Evolutionary conservation across 768 basidiomycete genomes (phyloP), one percentile per base, ranked within the genome.

Genomic region (Leccinum disarticulatum): DNA sequence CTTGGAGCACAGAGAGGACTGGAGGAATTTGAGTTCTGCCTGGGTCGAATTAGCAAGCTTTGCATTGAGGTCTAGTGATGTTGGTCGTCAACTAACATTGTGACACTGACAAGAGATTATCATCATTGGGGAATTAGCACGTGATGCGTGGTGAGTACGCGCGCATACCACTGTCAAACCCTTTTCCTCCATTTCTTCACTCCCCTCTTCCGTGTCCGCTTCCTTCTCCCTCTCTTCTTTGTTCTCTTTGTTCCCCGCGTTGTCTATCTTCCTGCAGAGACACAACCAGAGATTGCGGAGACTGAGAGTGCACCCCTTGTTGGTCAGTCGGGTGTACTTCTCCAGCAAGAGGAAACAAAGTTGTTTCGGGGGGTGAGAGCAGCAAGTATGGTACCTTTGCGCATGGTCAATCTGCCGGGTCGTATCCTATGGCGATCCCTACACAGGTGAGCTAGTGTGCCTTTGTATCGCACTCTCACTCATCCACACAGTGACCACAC

Each of bases 31-130:
- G 43, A 93, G 77, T 67, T 93, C 91, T 3, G 87, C 86, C 75
- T 93, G 90, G 0, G 90, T 93, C 17, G 91, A 93, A 70, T 91
- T 93, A n/a, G 90, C 90, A 49, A 95, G 79, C 70, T 91, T 91
- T 17, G 82, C 75, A 73, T 92, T 95, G 57, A 95, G 77, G 70
- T 87, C 89, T 90, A 66, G 30, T 65, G 57, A 54, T 25, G 17
- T 13, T 52, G 52, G 17, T 22, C 35, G 48, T 61, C 58, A 61
- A 54, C 6, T 27, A 22, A 22, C 22, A 22, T 17, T 15, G n/a
- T 58, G 36, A 27, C n/a, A n/a, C n/a, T n/a, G n/a, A 22, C 22
- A 22, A 22, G 22, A 22, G 22, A 22, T 22, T 22, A 22, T 22
- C 22, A 22, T 22, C 22, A 1, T 1, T 22, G 22, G 22, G 22